phyloP scores from a whole-genome alignment of 2,329 filamentous ascomycete species.

The Colletotrichum orchidophilum region DNA sequence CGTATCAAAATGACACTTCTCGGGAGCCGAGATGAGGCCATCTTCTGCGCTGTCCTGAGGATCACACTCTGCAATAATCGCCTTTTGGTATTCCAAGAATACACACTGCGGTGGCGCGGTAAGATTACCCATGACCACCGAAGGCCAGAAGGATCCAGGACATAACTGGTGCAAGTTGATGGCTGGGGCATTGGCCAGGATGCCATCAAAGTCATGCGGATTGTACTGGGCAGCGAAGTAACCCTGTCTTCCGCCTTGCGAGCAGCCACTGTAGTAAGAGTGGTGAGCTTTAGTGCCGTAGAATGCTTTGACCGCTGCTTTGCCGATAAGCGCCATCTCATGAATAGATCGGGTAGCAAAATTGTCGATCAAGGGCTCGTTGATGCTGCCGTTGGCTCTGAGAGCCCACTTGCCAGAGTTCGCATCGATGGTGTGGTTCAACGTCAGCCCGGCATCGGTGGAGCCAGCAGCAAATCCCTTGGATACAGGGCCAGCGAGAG shows the following conservation, averaged over 20 bases:
- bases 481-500: neutral
- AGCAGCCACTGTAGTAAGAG: conserved; percentile 68
- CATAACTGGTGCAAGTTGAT: conserved; percentile 35
- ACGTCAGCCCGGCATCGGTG: conserved; percentile 35
- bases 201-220: conserved; percentile 66
- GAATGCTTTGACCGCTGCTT: conserved; percentile 55
- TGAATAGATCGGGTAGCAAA: conserved; percentile 50
- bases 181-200: conserved; percentile 59
- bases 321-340: conserved; percentile 58
- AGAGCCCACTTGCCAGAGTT: conserved; percentile 24
- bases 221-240: conserved; percentile 61
- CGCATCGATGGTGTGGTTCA: conserved; percentile 27
- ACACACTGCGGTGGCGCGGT: conserved; percentile 16
- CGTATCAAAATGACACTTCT: conserved; percentile 5
- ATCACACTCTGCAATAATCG: conserved; percentile 7
- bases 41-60: conserved; percentile 6
- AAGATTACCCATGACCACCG: conserved; percentile 20
- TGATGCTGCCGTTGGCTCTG: conserved; percentile 30
- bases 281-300: conserved; percentile 51
- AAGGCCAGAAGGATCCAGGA: conserved; percentile 8
- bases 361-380: conserved; percentile 41
- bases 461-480: neutral
- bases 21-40: conserved; percentile 18
- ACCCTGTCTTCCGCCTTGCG: conserved; percentile 67
- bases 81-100: neutral